Evolutionary conservation across 192 early-diverging fungal species (phyloP), one percentile per base, ranked within the genome.

Genomic region (Umbelopsis sp.): DNA sequence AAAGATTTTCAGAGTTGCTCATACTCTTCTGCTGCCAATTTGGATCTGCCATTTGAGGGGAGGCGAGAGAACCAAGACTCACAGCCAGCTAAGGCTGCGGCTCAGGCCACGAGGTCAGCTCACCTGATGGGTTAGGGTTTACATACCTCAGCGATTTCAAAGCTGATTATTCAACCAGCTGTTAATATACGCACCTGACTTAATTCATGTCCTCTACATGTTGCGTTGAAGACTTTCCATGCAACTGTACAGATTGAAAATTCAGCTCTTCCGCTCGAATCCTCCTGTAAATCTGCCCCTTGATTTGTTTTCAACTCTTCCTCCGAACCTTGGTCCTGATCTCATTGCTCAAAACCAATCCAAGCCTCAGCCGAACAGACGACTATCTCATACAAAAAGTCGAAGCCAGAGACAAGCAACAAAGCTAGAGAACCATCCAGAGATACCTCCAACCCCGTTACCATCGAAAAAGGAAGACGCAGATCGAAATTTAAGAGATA

Each of bases 381-480:
- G 56, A 62, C 26, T 26, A 17, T 62, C 56, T 2, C 56, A 62
- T 17, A 62, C 56, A 32, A 62, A 32, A 16, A 65, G 24, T 22
- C 52, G 56, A 62, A 62, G 31, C 14, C 51, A 24, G 32, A 32
- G 26, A n/a, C n/a, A 49, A 52, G n/a, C 65, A n/a, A 69, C 32
- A 49, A 45, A 14, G 54, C 59, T 38, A 21, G 65, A 29, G 43
- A 31, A 36, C 44, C 17, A 68, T 14, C 50, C 32, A n/a, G 53
- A 71, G n/a, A 56, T 71, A 5, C 70, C 70, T 14, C 70, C 70
- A 20, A 71, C 70, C 0, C 70, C 70, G 1, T n/a, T 54, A 36
- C 70, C 70, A 25, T 32, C 51, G 12, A 20, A 31, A 17, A 45
- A 52, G 21, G 31, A 51, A 26, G 53, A 52, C 29, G 2, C 49